Base-by-base conservation (phyloP, 441 rosid species). In the Syzygium malaccense region DNA sequence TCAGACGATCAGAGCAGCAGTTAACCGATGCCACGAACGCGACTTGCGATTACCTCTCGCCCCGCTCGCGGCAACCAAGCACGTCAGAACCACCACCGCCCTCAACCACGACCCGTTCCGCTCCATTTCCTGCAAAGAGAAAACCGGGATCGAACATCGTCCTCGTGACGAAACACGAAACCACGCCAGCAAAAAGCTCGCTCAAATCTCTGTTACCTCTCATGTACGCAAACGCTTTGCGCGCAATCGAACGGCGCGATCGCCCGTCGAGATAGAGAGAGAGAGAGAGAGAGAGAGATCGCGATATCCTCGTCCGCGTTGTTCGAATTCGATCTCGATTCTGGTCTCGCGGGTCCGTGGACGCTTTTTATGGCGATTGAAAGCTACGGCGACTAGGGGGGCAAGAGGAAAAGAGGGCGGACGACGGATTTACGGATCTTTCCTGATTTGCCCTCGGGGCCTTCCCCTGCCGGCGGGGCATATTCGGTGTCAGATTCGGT, bases 111-210 rank as follows among this genome's bases (percentile, higher is more conserved):
- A 85, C 19, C 64, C 12, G 28, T 12, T 88, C 83, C 85, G 83
- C 79, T 88, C 89, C 89, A 88, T 88, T 37, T 15, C 64, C 89
- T 88, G 83, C 85, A 64, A 64, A 66, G 10, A 85, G 57, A 85
- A 85, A 62, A 14, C 80, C 48, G 9, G 80, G 15, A 71, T 71
- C 80, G 28, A 1, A 71, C 49, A 20, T 48, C 80, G 48, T 71
- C 80, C 12, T 71, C 49, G 80, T 33, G 49, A 0, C 3, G 1
- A 33, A 33, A 10, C 20, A 66, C 10, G 71, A 66, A 30, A 32
- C 32, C 13, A 23, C 6, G 2, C 25, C 25, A 66, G 45, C 5
- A 19, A 68, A 14, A 10, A 68, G 4, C 4, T 5, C 13, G 1
- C 14, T 19, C 26, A 23, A 1, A 64, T 68, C 48, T 19, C 49